Conservation (phyloP, 2,329 filamentous ascomycete species). For the Neofusicoccum kwambonambiense region DNA sequence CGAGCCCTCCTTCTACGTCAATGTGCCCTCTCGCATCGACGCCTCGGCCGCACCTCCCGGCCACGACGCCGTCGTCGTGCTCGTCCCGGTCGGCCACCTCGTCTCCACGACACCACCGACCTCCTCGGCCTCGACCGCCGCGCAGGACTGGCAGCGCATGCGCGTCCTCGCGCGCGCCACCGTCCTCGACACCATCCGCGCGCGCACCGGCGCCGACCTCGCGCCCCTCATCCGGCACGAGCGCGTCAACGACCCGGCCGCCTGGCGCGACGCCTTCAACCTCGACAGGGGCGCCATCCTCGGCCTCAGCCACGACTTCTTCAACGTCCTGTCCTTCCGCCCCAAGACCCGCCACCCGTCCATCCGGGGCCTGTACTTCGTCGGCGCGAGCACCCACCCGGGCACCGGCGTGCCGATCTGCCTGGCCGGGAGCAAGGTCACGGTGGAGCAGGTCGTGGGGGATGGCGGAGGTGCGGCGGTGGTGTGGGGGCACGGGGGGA, state of each 20-base stretch:
- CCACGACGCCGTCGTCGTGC: constrained; percentile 65
- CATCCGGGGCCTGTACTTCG: constrained; percentile 62
- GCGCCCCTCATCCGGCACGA: constrained; percentile 58
- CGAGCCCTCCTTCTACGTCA: constrained; percentile 74
- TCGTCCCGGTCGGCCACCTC: constrained; percentile 72
- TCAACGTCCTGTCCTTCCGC: constrained; percentile 68
- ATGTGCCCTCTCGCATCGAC: constrained; percentile 70
- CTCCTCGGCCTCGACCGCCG: constrained; percentile 42
- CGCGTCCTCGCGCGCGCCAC: constrained; percentile 58
- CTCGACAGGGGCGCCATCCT: constrained; percentile 73
- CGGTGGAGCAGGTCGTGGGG: constrained; percentile 52
- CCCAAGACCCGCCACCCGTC: constrained; percentile 57
- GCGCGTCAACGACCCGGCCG: constrained; percentile 62
- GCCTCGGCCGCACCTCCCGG: constrained; percentile 64
- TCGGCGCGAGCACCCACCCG: constrained; percentile 72
- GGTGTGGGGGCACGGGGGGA: constrained; percentile 28
- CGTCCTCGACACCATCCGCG: constrained; percentile 60
- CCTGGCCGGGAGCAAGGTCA: constrained; percentile 66
- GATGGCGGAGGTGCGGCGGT: constrained; percentile 42
- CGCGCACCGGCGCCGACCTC: constrained; percentile 58
- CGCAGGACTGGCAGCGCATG: constrained; percentile 63
- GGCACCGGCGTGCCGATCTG: constrained; percentile 75
- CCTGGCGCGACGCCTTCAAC: constrained; percentile 69
- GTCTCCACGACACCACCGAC: constrained; percentile 39
- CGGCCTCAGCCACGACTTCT: constrained; percentile 70